These are phyloP conservation scores for Nicotiana noctiflora DNA, from an alignment of 257 asterid genomes.

Conservation along the genomic window DNA sequence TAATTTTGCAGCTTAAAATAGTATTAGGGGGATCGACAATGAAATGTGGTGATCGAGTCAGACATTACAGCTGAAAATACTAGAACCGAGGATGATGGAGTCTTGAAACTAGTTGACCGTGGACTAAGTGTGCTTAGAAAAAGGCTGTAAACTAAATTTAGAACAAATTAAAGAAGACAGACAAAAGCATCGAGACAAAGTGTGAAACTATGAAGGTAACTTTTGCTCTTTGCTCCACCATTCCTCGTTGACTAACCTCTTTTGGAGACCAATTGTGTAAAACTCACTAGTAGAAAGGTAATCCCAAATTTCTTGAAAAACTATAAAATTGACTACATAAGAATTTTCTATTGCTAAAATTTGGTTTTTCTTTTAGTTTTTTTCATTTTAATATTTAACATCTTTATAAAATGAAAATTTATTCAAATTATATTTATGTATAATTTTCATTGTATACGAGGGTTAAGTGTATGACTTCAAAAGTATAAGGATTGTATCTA, in stretches of 20 bases:
- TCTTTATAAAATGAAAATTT: no score
- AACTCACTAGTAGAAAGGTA: background rate
- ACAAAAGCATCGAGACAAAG: background rate
- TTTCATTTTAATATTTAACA: background rate
- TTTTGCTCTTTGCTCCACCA: background rate
- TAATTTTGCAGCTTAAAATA: background rate
- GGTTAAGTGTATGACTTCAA: no score
- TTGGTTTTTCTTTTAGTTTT: background rate
- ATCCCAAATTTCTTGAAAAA: background rate
- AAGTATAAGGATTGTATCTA: no score
- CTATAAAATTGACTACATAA: no score
- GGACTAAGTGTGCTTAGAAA: background rate
- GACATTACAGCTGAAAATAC: background rate
- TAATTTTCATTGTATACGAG: no score
- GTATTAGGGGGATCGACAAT: background rate
- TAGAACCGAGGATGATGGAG: constrained; percentile 2
- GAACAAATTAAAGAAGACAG: background rate
- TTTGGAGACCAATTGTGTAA: background rate
- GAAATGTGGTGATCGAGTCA: background rate
- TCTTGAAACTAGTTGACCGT: background rate
- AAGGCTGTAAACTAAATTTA: background rate
- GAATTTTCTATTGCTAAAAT: no score
- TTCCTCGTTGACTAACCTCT: background rate
- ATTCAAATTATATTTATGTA: no score
- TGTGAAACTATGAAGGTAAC: background rate